phyloP scores from a whole-genome alignment of 2,329 filamentous ascomycete species.

The Ceratocystis colombiana region DNA sequence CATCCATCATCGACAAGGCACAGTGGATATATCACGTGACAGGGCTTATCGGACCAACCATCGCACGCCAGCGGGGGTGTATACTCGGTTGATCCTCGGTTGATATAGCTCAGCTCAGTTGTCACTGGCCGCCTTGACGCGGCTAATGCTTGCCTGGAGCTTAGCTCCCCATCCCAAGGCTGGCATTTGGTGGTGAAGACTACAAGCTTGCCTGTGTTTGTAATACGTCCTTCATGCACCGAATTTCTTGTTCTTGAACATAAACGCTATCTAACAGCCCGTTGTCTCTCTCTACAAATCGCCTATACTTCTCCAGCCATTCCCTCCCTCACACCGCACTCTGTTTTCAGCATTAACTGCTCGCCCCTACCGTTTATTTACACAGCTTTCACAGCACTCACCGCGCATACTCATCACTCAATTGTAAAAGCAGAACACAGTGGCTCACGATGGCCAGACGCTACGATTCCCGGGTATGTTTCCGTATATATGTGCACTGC shows the following conservation, averaged over 20 bases:
- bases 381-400: neutral
- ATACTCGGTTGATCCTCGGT: conserved; percentile 25
- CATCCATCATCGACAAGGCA: neutral
- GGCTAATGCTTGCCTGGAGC: conserved; percentile 29
- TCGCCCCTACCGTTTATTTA: conserved; percentile 26
- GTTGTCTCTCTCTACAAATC: neutral
- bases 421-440: neutral
- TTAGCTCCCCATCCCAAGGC: conserved; percentile 32
- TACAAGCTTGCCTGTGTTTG: conserved; percentile 25
- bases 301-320: neutral
- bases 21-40: neutral
- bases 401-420: neutral
- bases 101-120: conserved; percentile 19
- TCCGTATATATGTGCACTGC: neutral
- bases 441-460: conserved; percentile 66
- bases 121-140: conserved; percentile 16
- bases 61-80: conserved; percentile 11
- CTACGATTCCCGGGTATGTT: conserved; percentile 86
- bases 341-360: conserved; percentile 11
- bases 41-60: conserved; percentile 14
- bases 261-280: neutral
- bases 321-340: neutral
- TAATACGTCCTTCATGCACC: neutral
- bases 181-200: conserved; percentile 8
- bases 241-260: neutral